Evolutionary conservation across 176 grass and related monocot species (phyloP), one percentile per base, ranked within the genome.

Genomic region (Oryza glaberrima): DNA sequence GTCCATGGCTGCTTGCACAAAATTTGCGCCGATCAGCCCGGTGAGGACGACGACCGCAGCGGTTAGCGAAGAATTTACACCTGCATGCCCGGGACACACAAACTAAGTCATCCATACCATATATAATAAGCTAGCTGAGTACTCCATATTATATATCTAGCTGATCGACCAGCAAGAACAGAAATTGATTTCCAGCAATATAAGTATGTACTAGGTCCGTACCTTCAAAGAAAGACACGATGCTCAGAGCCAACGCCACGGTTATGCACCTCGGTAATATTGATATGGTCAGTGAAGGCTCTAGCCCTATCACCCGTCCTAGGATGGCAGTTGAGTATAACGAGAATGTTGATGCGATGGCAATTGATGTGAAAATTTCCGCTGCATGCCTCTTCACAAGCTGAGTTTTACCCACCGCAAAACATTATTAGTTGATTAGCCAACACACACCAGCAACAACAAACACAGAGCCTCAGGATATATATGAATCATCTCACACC

Each of bases 151-250:
- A 41, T 41, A 54, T 56, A 56, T 56, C 47, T 49, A 49, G 47
- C 13, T 49, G 47, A 49, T 49, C 47, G 12, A 49, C 4, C 47
- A 49, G 13, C 13, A 49, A 49, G 14, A 3, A 6, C 47, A 49
- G 47, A 49, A 49, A 49, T 49, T 49, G 13, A 15, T 49, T 49
- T 5, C 47, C 52, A 56, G 52, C 52, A 56, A 56, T 49, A 49
- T 15, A 49, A 3, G 47, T 49, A 49, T 49, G 11, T 12, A 49
- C 47, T 49, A 6, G 40, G 8, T 41, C 13, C 47, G 11, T 58
- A 94, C 96, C 96, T 90, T 99, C 93, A 23, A 99, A 99, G 70
- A 96, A 92, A 67, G 96, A 92, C 13, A 99, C 88, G 79, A 99
- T 99, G 90, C 96, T 99, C 70, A 99, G 69, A 35, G 96, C 93